These are phyloP conservation scores for Pseudocercospora musae DNA, from an alignment of 2,329 filamentous ascomycete species.

Conservation along the genomic window DNA sequence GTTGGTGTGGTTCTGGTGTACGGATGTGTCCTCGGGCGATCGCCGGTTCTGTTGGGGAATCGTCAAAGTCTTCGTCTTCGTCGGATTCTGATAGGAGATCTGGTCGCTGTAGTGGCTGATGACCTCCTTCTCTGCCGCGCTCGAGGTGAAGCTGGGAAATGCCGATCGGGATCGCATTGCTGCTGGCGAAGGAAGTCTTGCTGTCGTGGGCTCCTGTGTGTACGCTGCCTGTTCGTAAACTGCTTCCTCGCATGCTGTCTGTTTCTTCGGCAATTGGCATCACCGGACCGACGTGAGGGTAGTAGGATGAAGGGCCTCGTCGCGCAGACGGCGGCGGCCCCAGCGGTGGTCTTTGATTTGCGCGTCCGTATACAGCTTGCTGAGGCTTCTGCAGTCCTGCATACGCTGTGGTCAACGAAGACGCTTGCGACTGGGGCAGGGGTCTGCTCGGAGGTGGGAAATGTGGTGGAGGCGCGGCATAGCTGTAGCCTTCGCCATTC, in stretches of 20 bases:
- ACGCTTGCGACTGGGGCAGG: conserved; percentile 7
- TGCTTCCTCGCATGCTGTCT: conserved; percentile 37
- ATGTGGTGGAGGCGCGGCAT: conserved; percentile 17
- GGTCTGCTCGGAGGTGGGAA: conserved; percentile 22
- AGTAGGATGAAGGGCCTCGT: conserved; percentile 48
- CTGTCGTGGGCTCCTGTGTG: conserved; percentile 27
- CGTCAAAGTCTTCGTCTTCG: conserved; percentile 13
- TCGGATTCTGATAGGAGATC: conserved; percentile 16
- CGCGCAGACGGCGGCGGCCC: conserved; percentile 50
- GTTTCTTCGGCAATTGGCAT: conserved; percentile 50
- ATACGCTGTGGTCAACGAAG: conserved; percentile 15
- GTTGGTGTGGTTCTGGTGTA: neutral
- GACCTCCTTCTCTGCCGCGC: conserved; percentile 7
- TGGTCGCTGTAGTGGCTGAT: conserved; percentile 5
- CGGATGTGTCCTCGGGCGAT: conserved; percentile 10
- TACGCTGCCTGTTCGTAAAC: conserved; percentile 23
- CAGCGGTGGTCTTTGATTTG: conserved; percentile 41
- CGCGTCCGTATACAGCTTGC: conserved; percentile 31
- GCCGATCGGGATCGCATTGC: conserved; percentile 47
- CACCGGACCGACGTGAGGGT: conserved; percentile 47
- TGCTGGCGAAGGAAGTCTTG: conserved; percentile 47
- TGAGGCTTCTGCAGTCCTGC: conserved; percentile 23
- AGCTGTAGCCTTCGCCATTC: conserved; percentile 31
- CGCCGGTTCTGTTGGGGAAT: conserved; percentile 13
- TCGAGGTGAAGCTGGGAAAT: conserved; percentile 42